Conservation (phyloP, 2,329 filamentous ascomycete species). For the Thermoascus crustaceus region DNA sequence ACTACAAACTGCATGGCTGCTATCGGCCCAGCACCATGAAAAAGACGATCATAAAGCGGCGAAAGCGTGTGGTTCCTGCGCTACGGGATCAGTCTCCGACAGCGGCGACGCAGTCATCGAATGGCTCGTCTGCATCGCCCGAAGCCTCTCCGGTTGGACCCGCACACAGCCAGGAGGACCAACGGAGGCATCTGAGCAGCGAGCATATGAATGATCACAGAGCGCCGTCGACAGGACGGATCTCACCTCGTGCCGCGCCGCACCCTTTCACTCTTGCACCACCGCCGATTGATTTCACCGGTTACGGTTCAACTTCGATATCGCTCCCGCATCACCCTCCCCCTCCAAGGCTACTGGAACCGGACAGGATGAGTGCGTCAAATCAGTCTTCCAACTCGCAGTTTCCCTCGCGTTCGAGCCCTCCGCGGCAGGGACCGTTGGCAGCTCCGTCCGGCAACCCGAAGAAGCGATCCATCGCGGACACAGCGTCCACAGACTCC, state of each 20-base stretch:
- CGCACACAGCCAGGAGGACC: constrained; percentile 22
- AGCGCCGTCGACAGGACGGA: constrained; percentile 30
- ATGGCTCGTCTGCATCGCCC: constrained; percentile 36
- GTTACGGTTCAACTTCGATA: constrained; percentile 29
- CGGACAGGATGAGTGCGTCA: constrained; percentile 18
- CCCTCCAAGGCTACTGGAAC: constrained; percentile 23
- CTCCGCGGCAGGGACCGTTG: constrained; percentile 13
- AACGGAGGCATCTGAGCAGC: constrained; percentile 25
- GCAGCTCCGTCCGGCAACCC: constrained; percentile 18
- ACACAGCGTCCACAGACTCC: constrained; percentile 21
- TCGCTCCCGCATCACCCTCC: constrained; percentile 24
- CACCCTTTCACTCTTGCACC: constrained; percentile 28
- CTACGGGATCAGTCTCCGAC: constrained; percentile 42
- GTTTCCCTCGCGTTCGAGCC: constrained; percentile 24
- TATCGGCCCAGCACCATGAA: constrained; percentile 98
- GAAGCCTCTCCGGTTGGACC: constrained; percentile 30
- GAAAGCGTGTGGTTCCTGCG: constrained; percentile 88
- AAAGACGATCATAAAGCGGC: constrained; percentile 90
- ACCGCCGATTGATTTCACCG: constrained; percentile 44
- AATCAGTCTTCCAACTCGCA: constrained; percentile 21
- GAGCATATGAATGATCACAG: constrained; percentile 34
- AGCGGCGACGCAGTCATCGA: constrained; percentile 32
- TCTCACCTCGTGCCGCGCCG: constrained; percentile 37
- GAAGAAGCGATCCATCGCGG: constrained; percentile 31
- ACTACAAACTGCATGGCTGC: constrained; percentile 90